Conservation (phyloP, 2,329 filamentous ascomycete species). For the Aspergillus unguis region DNA sequence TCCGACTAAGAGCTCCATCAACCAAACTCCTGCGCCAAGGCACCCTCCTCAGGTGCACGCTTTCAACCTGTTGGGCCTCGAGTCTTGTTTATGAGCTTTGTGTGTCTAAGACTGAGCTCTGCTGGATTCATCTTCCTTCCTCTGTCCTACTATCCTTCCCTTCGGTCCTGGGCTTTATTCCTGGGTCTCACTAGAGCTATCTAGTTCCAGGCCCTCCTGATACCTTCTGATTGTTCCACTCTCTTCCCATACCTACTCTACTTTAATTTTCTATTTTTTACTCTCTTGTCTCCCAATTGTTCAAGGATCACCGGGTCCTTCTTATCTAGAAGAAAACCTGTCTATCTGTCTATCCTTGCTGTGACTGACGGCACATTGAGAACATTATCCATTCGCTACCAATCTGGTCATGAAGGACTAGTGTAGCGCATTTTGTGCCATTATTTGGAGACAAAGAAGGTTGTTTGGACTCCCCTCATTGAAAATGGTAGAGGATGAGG, state of each 20-base stretch:
- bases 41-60: slow-evolving; percentile 14
- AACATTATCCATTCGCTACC: not conserved
- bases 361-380: not conserved
- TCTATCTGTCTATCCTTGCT: not conserved
- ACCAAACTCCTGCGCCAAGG: slow-evolving; percentile 19
- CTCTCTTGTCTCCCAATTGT: not conserved
- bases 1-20: slow-evolving; percentile 22
- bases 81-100: not conserved
- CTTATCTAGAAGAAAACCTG: not conserved
- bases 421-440: not conserved
- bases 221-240: not conserved
- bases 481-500: slow-evolving; percentile 38
- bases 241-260: not conserved
- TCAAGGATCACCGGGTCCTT: not conserved
- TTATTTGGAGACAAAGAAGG: slow-evolving; percentile 9
- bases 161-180: not conserved
- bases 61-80: slow-evolving; percentile 8
- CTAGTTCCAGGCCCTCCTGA: slow-evolving; percentile 7
- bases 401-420: slow-evolving; percentile 19
- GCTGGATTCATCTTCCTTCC: not conserved
- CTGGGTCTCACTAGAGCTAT: slow-evolving; percentile 10
- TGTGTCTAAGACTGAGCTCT: not conserved
- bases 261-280: not conserved
- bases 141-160: not conserved
- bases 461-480: slow-evolving; percentile 3